Evolutionary conservation across 208 protist genomes (phyloP).

Genomic region (Kentomonas sorsogonicus): DNA sequence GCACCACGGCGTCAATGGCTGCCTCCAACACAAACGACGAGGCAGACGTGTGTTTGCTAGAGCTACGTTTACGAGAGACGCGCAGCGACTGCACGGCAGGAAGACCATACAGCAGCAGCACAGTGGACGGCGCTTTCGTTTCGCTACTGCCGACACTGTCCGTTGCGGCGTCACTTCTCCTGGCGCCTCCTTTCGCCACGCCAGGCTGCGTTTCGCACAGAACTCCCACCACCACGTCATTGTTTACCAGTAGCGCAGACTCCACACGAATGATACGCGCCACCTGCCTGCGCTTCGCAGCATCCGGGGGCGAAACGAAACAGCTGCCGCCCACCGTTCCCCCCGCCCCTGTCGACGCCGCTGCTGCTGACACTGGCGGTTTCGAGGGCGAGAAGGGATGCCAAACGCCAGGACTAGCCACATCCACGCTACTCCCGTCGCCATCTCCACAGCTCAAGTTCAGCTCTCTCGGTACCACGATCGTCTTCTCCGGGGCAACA

Average conservation of each 20-base stretch:
- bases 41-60: background rate
- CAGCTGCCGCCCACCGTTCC: background rate
- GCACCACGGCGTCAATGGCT: conserved; percentile 31
- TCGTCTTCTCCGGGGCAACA: no score
- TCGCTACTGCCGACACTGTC: no score
- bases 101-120: conserved; percentile 59
- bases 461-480: no score
- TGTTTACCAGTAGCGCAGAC: conserved; percentile 34
- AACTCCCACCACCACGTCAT: conserved; percentile 42
- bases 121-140: conserved; percentile 1
- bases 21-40: conserved; percentile 41
- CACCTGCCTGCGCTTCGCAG: background rate
- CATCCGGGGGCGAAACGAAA: background rate
- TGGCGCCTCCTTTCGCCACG: no score
- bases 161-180: no score
- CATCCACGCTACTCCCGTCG: no score
- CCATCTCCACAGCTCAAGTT: no score
- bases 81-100: conserved; percentile 32
- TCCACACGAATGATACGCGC: conserved; percentile 16
- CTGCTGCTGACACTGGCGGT: no score
- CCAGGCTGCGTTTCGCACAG: no score
- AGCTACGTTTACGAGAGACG: background rate
- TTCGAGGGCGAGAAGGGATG: no score
- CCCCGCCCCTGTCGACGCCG: background rate
- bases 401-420: no score